Conservation (phyloP, 192 early-diverging fungal species). For the Linnemannia schmuckeri region DNA sequence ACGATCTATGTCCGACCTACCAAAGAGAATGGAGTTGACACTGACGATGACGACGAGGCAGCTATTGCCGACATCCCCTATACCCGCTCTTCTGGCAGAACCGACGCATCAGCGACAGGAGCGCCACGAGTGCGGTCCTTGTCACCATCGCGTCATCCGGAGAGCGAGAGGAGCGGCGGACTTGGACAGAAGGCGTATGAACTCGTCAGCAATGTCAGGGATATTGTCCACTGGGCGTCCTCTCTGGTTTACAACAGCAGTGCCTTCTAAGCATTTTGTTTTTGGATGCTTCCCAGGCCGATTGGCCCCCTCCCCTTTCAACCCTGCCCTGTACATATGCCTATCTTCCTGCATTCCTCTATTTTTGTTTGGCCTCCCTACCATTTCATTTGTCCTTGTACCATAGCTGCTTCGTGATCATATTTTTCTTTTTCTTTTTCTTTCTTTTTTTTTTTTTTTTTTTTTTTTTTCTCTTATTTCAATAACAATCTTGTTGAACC, state of each 20-base stretch:
- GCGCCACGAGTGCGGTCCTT: too few species aligned
- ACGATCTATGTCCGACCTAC: constrained; percentile 5
- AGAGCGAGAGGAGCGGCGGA: constrained; percentile 19
- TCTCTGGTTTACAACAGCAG: constrained; percentile 57
- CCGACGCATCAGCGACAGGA: not conserved
- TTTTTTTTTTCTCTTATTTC: too few species aligned
- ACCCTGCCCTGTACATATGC: constrained; percentile 27
- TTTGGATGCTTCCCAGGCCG: not conserved
- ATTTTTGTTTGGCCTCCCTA: not conserved
- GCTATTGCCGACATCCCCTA: constrained; percentile 7
- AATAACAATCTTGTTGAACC: not conserved
- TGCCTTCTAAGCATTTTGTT: constrained; percentile 16
- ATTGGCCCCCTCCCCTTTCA: not conserved
- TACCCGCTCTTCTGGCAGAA: not conserved
- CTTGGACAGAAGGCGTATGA: constrained; percentile 47
- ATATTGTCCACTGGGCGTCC: constrained; percentile 61
- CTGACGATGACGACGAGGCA: constrained; percentile 15
- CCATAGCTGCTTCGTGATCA: not conserved
- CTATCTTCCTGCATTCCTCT: not conserved
- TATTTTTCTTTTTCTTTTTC: not conserved
- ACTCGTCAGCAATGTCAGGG: constrained; percentile 50
- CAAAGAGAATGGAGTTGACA: not conserved
- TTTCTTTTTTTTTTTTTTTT: too few species aligned
- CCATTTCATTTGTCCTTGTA: not conserved
- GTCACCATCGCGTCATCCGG: not conserved